Percentiles rank a stretch among this genome's conserved stretches.
These are phyloP conservation scores for Alternaria triticina DNA, from an alignment of 2,329 filamentous ascomycete species.

Conservation along the genomic window DNA sequence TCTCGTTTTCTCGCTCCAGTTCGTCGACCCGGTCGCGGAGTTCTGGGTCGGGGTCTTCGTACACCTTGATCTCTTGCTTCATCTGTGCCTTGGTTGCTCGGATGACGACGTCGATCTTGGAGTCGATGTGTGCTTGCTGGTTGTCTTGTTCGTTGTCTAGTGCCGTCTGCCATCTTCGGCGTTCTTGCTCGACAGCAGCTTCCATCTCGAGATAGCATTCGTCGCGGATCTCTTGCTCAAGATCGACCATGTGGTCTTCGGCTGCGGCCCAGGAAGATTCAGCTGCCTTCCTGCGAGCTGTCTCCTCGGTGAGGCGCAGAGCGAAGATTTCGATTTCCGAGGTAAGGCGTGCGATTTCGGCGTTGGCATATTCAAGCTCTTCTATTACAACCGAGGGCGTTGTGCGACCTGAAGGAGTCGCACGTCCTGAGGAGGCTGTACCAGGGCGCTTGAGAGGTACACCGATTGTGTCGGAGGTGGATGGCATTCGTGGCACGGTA, in stretches of 20 bases:
- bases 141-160: slow-evolving; percentile 78
- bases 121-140: slow-evolving; percentile 84
- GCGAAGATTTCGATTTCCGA: slow-evolving; percentile 79
- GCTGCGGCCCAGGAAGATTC: slow-evolving; percentile 75
- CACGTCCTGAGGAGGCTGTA: slow-evolving; percentile 26
- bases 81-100: slow-evolving; percentile 56
- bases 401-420: slow-evolving; percentile 52
- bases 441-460: slow-evolving; percentile 38
- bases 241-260: slow-evolving; percentile 69
- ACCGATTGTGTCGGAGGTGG: slow-evolving; percentile 74
- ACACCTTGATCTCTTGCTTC: slow-evolving; percentile 50
- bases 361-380: slow-evolving; percentile 81
- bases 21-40: slow-evolving; percentile 47
- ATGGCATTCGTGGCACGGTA: slow-evolving; percentile 86
- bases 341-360: slow-evolving; percentile 80
- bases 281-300: slow-evolving; percentile 70
- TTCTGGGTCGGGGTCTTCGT: slow-evolving; percentile 50
- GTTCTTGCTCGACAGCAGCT: slow-evolving; percentile 73
- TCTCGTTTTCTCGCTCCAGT: slow-evolving; percentile 54
- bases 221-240: slow-evolving; percentile 86
- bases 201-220: slow-evolving; percentile 92
- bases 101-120: slow-evolving; percentile 79
- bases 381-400: slow-evolving; percentile 57
- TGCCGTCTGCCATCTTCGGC: slow-evolving; percentile 79
- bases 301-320: slow-evolving; percentile 72